These are phyloP conservation scores for Microthlaspi erraticum DNA, from an alignment of 345 rosid genomes.

Conservation along the genomic window DNA sequence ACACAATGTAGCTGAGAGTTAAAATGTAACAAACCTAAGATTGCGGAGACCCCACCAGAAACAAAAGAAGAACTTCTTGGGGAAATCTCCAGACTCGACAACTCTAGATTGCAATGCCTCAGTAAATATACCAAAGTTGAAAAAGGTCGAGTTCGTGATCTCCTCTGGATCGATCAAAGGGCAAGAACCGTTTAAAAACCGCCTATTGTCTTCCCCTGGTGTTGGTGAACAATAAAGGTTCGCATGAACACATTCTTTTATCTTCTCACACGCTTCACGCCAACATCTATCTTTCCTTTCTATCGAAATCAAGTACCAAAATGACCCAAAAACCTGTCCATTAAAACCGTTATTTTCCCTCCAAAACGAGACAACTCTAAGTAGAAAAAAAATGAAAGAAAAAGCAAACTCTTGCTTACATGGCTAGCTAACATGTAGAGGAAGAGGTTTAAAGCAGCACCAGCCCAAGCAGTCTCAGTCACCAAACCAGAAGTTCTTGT, in stretches of 20 bases:
- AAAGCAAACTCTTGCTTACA: slow-evolving; percentile 18
- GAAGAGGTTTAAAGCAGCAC: slow-evolving; percentile 47
- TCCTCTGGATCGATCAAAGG: slow-evolving; percentile 38
- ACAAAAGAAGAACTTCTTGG: slow-evolving; percentile 46
- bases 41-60: slow-evolving; percentile 55
- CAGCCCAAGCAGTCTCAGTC: slow-evolving; percentile 51
- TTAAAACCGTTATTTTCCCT: too few species aligned
- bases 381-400: background rate
- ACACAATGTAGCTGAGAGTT: background rate
- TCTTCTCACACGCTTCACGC: slow-evolving; percentile 45
- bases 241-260: background rate
- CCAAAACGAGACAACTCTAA: too few species aligned
- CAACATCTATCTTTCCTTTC: slow-evolving; percentile 51
- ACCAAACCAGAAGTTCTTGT: slow-evolving; percentile 50
- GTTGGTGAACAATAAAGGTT: slow-evolving; percentile 24
- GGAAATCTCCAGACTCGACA: slow-evolving; percentile 44
- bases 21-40: slow-evolving; percentile 42
- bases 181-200: slow-evolving; percentile 27
- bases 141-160: slow-evolving; percentile 33
- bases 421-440: slow-evolving; percentile 52
- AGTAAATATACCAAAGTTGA: slow-evolving; percentile 50
- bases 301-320: slow-evolving; percentile 51
- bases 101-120: slow-evolving; percentile 47
- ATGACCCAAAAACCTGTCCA: slow-evolving; percentile 44
- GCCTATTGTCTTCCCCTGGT: slow-evolving; percentile 16